phyloP scores from a whole-genome alignment of 495 filamentous ascomycete genomes.

The Cetradonia linearis region DNA sequence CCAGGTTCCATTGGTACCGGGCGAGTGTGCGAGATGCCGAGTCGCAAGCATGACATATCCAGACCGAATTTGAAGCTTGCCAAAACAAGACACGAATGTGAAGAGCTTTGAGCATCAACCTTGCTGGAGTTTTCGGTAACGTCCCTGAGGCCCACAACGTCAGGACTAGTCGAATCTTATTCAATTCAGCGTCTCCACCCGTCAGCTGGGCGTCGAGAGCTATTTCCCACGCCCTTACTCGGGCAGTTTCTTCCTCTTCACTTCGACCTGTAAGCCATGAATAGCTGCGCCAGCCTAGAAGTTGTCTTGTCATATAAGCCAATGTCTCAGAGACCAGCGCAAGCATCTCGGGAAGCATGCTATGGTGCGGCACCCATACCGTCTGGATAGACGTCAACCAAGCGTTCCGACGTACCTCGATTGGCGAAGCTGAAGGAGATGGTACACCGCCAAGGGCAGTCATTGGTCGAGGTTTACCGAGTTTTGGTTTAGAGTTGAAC shows the following conservation, averaged over 20 bases:
- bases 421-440: conserved; percentile 66
- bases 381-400: conserved; percentile 94
- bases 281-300: conserved; percentile 67
- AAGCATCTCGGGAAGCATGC: conserved; percentile 72
- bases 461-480: conserved; percentile 26
- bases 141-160: conserved; percentile 85
- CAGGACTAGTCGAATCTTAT: conserved; percentile 72
- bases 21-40: conserved; percentile 58
- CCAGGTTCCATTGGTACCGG: conserved; percentile 69
- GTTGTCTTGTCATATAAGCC: conserved; percentile 69
- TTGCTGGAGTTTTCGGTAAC: conserved; percentile 68
- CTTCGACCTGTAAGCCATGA: conserved; percentile 68
- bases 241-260: conserved; percentile 73
- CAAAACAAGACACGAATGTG: conserved; percentile 83
- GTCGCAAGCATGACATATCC: conserved; percentile 39
- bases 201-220: conserved; percentile 89
- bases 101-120: conserved; percentile 85
- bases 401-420: conserved; percentile 76
- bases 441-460: conserved; percentile 25
- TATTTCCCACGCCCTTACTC: conserved; percentile 89
- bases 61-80: conserved; percentile 47
- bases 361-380: conserved; percentile 84
- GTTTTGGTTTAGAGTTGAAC: conserved; percentile 45
- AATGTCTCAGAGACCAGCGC: conserved; percentile 69
- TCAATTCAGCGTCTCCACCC: conserved; percentile 87